phyloP scores from a whole-genome alignment of 306 rosid genomes.

The Urtica urens region DNA sequence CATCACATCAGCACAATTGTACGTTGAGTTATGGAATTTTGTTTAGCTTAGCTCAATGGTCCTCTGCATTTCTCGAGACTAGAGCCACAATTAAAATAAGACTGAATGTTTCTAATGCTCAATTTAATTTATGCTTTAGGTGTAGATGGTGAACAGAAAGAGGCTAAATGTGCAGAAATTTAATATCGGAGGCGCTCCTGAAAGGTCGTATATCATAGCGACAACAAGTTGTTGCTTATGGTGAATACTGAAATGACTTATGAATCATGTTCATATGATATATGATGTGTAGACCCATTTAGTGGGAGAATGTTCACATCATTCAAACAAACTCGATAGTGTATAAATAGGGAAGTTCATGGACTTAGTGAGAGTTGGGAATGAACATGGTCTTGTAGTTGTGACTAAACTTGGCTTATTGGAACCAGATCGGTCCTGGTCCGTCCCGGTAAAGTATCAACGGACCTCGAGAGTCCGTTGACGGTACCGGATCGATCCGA shows the following conservation, averaged over 20 bases:
- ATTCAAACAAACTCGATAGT: conserved; percentile 54
- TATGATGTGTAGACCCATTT: conserved; percentile 79
- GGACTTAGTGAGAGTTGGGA: conserved; percentile 71
- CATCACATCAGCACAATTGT: no score
- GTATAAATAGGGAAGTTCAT: conserved; percentile 87
- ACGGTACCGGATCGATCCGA: no score
- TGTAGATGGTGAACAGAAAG: conserved; percentile 88
- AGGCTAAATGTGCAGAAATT: conserved; percentile 92
- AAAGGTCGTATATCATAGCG: conserved; percentile 78
- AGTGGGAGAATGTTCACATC: conserved; percentile 68
- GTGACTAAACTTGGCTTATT: no score
- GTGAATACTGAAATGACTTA: conserved; percentile 69
- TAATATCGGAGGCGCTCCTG: conserved; percentile 87
- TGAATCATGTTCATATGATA: conserved; percentile 56
- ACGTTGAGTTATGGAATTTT: no score
- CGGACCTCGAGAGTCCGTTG: no score
- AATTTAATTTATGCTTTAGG: conserved; percentile 31
- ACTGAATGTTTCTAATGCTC: no score
- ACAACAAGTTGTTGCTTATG: conserved; percentile 75
- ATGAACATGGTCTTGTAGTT: conserved; percentile 69
- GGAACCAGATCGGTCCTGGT: no score
- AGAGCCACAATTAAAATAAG: no score
- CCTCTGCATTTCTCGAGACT: no score
- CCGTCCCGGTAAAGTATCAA: no score
- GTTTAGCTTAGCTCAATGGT: no score